Percentiles rank a stretch among this genome's conserved stretches.
Evolutionary conservation across 2,329 filamentous ascomycete species (phyloP).

Genomic region (Epichloe hybrida): DNA sequence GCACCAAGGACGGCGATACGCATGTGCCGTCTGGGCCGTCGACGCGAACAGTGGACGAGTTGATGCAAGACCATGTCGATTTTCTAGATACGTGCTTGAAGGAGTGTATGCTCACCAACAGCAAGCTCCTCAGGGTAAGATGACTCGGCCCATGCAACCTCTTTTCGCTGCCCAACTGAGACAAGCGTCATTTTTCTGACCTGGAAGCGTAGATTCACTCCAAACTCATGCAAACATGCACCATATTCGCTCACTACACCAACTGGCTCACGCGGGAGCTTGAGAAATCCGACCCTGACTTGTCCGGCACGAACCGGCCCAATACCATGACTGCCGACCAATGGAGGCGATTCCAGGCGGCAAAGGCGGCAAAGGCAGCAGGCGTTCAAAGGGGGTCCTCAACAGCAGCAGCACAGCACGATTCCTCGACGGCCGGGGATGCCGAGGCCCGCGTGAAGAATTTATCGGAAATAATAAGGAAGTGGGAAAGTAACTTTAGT

Average conservation of each 20-base stretch:
- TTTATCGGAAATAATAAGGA: slow-evolving; percentile 73
- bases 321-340: slow-evolving; percentile 46
- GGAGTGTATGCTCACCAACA: slow-evolving; percentile 97
- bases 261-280: slow-evolving; percentile 76
- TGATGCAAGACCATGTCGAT: slow-evolving; percentile 98
- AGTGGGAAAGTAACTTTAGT: slow-evolving; percentile 89
- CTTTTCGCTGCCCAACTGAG: not conserved
- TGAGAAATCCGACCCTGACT: slow-evolving; percentile 68
- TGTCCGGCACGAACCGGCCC: slow-evolving; percentile 47
- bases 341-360: slow-evolving; percentile 43
- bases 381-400: slow-evolving; percentile 11
- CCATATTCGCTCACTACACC: slow-evolving; percentile 84
- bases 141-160: not conserved
- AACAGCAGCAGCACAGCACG: slow-evolving; percentile 10
- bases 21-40: slow-evolving; percentile 13
- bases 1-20: slow-evolving; percentile 37
- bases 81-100: slow-evolving; percentile 96
- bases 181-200: slow-evolving; percentile 6
- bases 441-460: slow-evolving; percentile 49
- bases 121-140: slow-evolving; percentile 75
- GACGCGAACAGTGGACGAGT: slow-evolving; percentile 72
- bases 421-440: slow-evolving; percentile 17
- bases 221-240: slow-evolving; percentile 92
- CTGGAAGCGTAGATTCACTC: slow-evolving; percentile 63
- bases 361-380: slow-evolving; percentile 17